These are phyloP conservation scores for Psilocybe cyanescens DNA, from an alignment of 768 basidiomycete genomes.

Conservation along the genomic window DNA sequence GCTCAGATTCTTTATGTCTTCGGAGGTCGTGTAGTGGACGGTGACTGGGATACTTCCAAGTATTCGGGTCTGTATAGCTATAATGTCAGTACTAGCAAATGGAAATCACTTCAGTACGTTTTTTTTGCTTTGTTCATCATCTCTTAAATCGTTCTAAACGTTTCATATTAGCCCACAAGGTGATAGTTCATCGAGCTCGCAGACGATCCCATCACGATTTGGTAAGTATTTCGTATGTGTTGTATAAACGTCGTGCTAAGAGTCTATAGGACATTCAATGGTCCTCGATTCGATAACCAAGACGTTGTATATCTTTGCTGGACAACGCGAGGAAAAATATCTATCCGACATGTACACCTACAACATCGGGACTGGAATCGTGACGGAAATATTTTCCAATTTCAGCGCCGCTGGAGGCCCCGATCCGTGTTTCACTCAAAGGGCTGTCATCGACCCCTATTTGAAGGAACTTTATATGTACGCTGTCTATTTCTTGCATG, in stretches of 20 bases:
- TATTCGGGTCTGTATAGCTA: constrained; percentile 80
- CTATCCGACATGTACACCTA: constrained; percentile 80
- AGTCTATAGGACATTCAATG: constrained; percentile 76
- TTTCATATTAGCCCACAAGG: constrained; percentile 16
- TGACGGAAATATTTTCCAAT: constrained; percentile 65
- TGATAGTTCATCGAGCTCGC: constrained; percentile 32
- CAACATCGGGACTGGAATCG: constrained; percentile 59
- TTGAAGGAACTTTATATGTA: constrained; percentile 77
- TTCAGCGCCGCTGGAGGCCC: constrained; percentile 67
- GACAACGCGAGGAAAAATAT: constrained; percentile 68
- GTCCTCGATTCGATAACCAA: constrained; percentile 64
- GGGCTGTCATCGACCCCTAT: constrained; percentile 68
- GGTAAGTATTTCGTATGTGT: constrained; percentile 39
- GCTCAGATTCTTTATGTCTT: constrained; percentile 75
- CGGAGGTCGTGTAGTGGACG: constrained; percentile 75
- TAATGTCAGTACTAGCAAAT: constrained; percentile 63
- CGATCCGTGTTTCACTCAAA: constrained; percentile 73
- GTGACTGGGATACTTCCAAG: constrained; percentile 59
- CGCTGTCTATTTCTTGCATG: constrained; percentile 23
- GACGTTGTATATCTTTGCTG: constrained; percentile 74
- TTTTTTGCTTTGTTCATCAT: not conserved
- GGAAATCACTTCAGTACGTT: constrained; percentile 70
- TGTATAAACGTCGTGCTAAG: not conserved
- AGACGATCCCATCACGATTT: constrained; percentile 61
- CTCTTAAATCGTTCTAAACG: constrained; percentile 12